These are phyloP conservation scores for Mortierella sp. DNA, from an alignment of 371 early-diverging fungal genomes.

Conservation along the genomic window DNA sequence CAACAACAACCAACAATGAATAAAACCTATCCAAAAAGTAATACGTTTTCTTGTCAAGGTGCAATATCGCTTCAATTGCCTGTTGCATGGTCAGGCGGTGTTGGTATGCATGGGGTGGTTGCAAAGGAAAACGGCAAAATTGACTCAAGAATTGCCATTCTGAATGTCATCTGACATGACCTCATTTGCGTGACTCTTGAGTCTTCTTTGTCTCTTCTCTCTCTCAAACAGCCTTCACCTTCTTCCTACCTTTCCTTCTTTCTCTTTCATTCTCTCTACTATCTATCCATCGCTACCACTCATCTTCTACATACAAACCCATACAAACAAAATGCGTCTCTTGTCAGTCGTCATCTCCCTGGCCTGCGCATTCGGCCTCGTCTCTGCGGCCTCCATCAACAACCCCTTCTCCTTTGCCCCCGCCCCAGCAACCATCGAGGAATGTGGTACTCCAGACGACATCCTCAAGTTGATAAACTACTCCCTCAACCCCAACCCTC, in stretches of 20 bases:
- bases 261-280: neutral
- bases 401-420: conserved; percentile 20
- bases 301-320: neutral
- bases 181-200: neutral
- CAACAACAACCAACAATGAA: too few relatives aligned
- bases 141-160: neutral
- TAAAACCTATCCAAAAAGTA: too few relatives aligned
- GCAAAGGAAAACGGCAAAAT: too few relatives aligned
- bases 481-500: conserved; percentile 69
- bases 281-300: neutral
- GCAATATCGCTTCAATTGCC: too few relatives aligned
- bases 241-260: neutral
- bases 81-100: neutral
- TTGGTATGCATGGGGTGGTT: neutral
- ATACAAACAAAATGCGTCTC: conserved; percentile 35
- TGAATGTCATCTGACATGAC: neutral
- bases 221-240: neutral
- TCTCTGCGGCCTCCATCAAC: conserved; percentile 16
- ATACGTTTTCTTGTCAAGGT: too few relatives aligned
- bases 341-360: conserved; percentile 35
- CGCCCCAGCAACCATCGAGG: conserved; percentile 20
- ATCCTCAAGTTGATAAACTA: conserved; percentile 60
- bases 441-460: conserved; percentile 38
- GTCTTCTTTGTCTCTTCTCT: conserved; percentile 1
- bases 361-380: conserved; percentile 37